Evolutionary conservation across 495 filamentous ascomycete species (phyloP).

Genomic region (Podospora fimiseda): DNA sequence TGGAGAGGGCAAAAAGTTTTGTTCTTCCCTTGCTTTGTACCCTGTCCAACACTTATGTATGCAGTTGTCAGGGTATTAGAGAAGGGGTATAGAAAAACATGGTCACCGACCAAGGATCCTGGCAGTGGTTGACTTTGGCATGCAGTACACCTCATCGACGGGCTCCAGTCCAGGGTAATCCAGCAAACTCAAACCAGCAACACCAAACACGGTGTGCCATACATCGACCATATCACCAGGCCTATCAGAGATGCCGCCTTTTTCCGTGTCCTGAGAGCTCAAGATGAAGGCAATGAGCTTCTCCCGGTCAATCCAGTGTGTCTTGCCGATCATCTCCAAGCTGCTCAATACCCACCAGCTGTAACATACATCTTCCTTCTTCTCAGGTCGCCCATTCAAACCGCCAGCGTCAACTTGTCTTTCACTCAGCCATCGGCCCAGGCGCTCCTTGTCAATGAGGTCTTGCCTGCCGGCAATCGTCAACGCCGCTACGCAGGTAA

Average conservation of each 20-base stretch:
- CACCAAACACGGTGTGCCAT: slow-evolving; percentile 86
- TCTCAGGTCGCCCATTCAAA: slow-evolving; percentile 90
- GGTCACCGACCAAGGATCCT: slow-evolving; percentile 41
- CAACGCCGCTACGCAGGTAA: slow-evolving; percentile 87
- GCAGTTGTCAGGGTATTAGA: slow-evolving; percentile 62
- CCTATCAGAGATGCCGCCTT: slow-evolving; percentile 82
- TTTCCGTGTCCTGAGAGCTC: slow-evolving; percentile 75
- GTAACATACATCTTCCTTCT: slow-evolving; percentile 94
- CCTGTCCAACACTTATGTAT: slow-evolving; percentile 46
- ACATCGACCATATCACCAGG: slow-evolving; percentile 95
- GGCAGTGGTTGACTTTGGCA: slow-evolving; percentile 61
- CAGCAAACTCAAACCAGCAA: slow-evolving; percentile 83
- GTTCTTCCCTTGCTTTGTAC: slow-evolving; percentile 71
- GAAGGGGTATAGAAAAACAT: slow-evolving; percentile 37
- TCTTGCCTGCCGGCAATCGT: slow-evolving; percentile 77
- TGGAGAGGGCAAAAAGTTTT: slow-evolving; percentile 27
- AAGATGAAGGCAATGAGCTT: slow-evolving; percentile 77
- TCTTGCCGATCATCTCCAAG: slow-evolving; percentile 76
- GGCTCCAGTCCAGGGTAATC: slow-evolving; percentile 66
- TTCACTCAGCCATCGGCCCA: slow-evolving; percentile 89
- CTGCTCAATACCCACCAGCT: slow-evolving; percentile 96
- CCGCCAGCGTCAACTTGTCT: slow-evolving; percentile 81
- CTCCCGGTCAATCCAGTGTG: slow-evolving; percentile 84
- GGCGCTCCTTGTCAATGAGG: slow-evolving; percentile 70
- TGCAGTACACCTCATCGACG: slow-evolving; percentile 85